Evolutionary conservation across 352 stramenopile species (phyloP).

Genomic region (Halophytophthora batemanensis): DNA sequence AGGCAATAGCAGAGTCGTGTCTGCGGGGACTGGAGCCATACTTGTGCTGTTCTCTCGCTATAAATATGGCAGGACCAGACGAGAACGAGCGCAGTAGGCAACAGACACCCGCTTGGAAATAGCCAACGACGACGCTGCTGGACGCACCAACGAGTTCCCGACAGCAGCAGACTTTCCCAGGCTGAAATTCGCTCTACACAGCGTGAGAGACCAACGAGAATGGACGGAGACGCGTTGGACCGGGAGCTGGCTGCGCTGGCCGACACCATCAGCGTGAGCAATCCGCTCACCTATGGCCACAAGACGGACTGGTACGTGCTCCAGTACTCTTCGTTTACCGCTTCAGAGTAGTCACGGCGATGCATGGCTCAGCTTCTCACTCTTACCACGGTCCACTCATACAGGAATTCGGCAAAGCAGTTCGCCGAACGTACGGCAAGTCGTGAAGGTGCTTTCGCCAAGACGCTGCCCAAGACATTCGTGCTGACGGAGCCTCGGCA

Average conservation of each 20-base stretch:
- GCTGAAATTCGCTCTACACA: background rate
- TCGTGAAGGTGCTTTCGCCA: constrained; percentile 43
- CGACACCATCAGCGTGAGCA: constrained; percentile 74
- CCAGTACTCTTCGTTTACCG: background rate
- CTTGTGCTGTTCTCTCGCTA: too few species aligned
- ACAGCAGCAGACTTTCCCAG: too few species aligned
- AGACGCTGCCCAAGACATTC: constrained; percentile 59
- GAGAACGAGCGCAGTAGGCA: background rate
- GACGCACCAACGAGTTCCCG: background rate
- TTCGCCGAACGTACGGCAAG: constrained; percentile 30
- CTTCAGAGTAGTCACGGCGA: too few species aligned
- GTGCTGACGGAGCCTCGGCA: constrained; percentile 56
- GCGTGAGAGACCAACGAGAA: background rate
- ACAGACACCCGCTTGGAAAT: constrained; percentile 13
- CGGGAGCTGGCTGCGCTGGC: constrained; percentile 63
- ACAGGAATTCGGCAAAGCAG: constrained; percentile 51
- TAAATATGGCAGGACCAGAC: background rate
- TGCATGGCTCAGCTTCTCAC: too few species aligned
- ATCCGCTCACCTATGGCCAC: constrained; percentile 74
- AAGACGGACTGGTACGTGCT: constrained; percentile 58
- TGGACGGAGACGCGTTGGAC: constrained; percentile 55
- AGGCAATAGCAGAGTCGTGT: background rate
- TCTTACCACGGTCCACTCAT: background rate
- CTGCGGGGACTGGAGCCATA: too few species aligned
- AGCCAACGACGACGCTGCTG: constrained; percentile 3